Conservation (phyloP, 257 asterid species). For the Nicotiana obtusifolia region DNA sequence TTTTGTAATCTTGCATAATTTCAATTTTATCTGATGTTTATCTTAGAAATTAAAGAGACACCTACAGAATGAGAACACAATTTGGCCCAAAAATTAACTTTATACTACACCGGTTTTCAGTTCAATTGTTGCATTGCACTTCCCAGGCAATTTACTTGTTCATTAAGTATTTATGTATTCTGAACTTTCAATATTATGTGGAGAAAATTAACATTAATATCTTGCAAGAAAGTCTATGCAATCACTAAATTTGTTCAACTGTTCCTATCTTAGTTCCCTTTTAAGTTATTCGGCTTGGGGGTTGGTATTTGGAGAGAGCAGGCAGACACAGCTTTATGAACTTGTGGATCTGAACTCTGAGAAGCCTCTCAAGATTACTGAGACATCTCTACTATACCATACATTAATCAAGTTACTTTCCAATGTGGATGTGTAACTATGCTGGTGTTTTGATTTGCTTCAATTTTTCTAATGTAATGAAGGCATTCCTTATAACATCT, state of each 20-base stretch:
- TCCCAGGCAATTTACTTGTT: background rate
- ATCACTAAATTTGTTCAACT: background rate
- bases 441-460: background rate
- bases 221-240: background rate
- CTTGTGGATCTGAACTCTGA: constrained; percentile 6
- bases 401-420: background rate
- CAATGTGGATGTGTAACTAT: background rate
- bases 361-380: constrained; percentile 2
- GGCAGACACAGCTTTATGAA: background rate
- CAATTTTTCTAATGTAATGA: background rate
- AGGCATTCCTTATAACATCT: background rate
- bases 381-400: background rate
- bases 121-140: background rate
- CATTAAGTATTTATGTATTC: background rate
- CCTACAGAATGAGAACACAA: background rate
- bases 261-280: background rate
- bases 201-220: background rate
- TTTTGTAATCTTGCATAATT: background rate
- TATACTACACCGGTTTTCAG: background rate
- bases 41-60: background rate
- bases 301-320: background rate
- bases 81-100: background rate
- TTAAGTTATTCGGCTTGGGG: background rate
- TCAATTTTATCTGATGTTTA: background rate
- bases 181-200: background rate